Conservation (phyloP, 345 rosid genomes). For the Dimocarpus longan region DNA sequence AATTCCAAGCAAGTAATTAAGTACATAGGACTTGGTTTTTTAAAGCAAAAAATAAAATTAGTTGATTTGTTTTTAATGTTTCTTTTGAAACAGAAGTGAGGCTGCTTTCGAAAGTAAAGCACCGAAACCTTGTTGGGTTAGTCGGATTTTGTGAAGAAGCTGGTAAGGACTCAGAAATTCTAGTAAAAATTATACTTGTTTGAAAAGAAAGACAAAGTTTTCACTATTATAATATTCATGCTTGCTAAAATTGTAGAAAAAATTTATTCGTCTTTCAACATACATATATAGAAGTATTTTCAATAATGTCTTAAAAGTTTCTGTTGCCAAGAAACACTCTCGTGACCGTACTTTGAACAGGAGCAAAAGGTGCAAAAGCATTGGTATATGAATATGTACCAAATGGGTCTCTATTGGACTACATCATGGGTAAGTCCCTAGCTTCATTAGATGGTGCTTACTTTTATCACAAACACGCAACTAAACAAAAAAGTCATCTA, state of each 20-base stretch:
- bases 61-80: constrained; percentile 24
- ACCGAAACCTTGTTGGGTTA: constrained; percentile 55
- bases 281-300: too few species aligned
- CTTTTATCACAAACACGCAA: background rate
- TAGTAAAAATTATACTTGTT: too few species aligned
- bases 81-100: constrained; percentile 54
- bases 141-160: constrained; percentile 66
- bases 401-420: constrained; percentile 61
- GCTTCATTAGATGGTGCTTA: background rate
- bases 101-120: constrained; percentile 53
- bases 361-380: constrained; percentile 42
- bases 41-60: background rate
- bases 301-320: background rate
- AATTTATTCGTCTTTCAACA: too few species aligned
- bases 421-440: constrained; percentile 43
- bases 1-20: too few species aligned
- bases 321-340: background rate
- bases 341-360: constrained; percentile 29
- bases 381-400: constrained; percentile 62
- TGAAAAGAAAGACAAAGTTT: too few species aligned
- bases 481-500: background rate
- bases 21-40: too few species aligned
- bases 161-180: constrained; percentile 28
- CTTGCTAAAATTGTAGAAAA: too few species aligned
- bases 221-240: too few species aligned